These are phyloP conservation scores for Phytophthora ohioensis DNA, from an alignment of 352 stramenopile species.

Conservation along the genomic window DNA sequence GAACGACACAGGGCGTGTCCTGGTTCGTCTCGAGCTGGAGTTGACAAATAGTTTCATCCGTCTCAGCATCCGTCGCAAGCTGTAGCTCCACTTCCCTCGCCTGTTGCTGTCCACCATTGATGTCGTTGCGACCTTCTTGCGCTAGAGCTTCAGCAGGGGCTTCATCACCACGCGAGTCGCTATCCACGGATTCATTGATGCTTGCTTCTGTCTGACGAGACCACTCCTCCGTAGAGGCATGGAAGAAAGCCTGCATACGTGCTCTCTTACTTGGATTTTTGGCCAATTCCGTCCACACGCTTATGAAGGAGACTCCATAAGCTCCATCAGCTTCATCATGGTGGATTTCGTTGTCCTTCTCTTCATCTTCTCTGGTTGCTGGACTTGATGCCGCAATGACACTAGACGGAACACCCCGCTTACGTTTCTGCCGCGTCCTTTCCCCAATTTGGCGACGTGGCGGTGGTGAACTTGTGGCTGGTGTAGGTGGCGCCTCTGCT, in stretches of 20 bases:
- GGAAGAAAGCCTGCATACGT: constrained; percentile 27
- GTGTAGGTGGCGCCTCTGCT: constrained; percentile 1
- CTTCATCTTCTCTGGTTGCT: neutral
- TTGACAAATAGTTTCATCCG: constrained; percentile 37
- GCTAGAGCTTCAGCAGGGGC: neutral
- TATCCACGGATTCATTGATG: neutral
- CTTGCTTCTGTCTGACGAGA: neutral
- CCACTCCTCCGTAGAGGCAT: neutral
- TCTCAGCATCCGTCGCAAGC: constrained; percentile 34
- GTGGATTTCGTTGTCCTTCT: constrained; percentile 3
- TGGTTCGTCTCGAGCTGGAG: constrained; percentile 51
- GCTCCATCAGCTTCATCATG: constrained; percentile 1
- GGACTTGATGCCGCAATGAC: neutral
- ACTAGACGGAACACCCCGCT: neutral
- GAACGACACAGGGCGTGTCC: constrained; percentile 30
- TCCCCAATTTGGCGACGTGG: neutral
- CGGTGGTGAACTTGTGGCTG: constrained; percentile 19
- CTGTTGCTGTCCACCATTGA: constrained; percentile 4
- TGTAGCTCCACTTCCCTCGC: constrained; percentile 5
- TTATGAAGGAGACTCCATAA: constrained; percentile 32
- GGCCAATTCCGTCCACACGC: constrained; percentile 23
- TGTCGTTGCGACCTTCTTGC: neutral
- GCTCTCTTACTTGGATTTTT: constrained; percentile 24
- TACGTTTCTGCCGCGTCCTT: constrained; percentile 20
- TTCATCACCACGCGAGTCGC: neutral